Base-by-base conservation (phyloP, 805 yeast genomes). In the Saturnispora dispora region DNA sequence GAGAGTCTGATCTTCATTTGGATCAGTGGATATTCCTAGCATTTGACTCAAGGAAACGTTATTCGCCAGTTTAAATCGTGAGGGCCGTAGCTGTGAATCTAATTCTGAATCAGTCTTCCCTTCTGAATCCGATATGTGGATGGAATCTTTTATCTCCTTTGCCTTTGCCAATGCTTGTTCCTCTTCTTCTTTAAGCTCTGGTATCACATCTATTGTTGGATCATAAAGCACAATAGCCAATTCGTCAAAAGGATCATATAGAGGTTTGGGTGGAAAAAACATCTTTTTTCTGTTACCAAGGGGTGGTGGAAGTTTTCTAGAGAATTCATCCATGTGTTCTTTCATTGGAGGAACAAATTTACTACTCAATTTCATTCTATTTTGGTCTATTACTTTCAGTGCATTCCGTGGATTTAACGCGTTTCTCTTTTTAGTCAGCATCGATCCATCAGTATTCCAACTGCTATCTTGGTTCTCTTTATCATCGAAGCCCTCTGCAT, bases 191-290 rank as follows among this genome's bases (percentile, higher is more conserved):
- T 61, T 58, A 32, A 54, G 53, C 54, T 65, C 69, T 49, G 72
- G 66, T 48, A 63, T 55, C 54, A 66, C 76, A 62, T 93, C 98
- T 3, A 91, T 83, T 0, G 98, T 87, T 0, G 99, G 99, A 65
- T 93, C 99, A 62, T 88, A 93, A 44, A 93, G 71, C 1, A 93
- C 97, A 51, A 93, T 88, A 2, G 99, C 97, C 60, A 87, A 82
- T 64, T 93, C 97, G 54, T 84, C 89, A 43, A 83, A 75, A 0
- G 99, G 99, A 68, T 93, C 99, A 63, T 91, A 95, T n/a, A 93
- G 72, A 1, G 99, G 95, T 52, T 89, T 71, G 4, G 98, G 96
- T n/a, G 87, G 85, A 49, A 87, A 68, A 1, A 78, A 72, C 2
- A 81, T 76, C 55, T 80, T 78, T 37, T 84, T 77, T 55, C 84